These are phyloP conservation scores for Asclepias syriaca DNA, from an alignment of 257 asterid genomes.

Conservation along the genomic window DNA sequence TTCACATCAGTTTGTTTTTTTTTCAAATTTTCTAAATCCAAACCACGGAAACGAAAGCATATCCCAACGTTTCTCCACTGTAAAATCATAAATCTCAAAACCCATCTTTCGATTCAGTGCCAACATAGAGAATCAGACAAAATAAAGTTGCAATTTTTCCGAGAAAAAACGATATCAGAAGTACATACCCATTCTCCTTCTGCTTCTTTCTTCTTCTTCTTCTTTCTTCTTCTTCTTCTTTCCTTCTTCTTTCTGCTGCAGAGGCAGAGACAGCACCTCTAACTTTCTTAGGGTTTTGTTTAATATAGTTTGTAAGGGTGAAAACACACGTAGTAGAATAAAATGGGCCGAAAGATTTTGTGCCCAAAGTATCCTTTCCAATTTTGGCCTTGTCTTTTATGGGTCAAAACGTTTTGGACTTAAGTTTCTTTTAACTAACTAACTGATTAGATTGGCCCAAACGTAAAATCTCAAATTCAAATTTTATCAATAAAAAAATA, in stretches of 20 bases:
- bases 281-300: background rate
- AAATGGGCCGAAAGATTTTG: background rate
- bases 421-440: too few relatives aligned
- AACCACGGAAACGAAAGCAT: background rate
- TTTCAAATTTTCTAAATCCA: background rate
- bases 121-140: background rate
- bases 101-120: background rate
- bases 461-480: too few relatives aligned
- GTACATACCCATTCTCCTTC: background rate
- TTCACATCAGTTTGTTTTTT: too few relatives aligned
- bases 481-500: too few relatives aligned
- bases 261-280: background rate
- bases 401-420: too few relatives aligned
- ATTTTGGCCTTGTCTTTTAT: too few relatives aligned
- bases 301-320: background rate
- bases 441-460: too few relatives aligned
- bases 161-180: background rate
- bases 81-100: background rate
- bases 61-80: too few relatives aligned
- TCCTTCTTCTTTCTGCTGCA: too few relatives aligned
- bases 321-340: background rate
- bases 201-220: background rate
- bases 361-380: background rate
- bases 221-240: background rate
- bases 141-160: too few relatives aligned